phyloP scores from a whole-genome alignment of 257 asterid species.

The Rauvolfia tetraphylla region DNA sequence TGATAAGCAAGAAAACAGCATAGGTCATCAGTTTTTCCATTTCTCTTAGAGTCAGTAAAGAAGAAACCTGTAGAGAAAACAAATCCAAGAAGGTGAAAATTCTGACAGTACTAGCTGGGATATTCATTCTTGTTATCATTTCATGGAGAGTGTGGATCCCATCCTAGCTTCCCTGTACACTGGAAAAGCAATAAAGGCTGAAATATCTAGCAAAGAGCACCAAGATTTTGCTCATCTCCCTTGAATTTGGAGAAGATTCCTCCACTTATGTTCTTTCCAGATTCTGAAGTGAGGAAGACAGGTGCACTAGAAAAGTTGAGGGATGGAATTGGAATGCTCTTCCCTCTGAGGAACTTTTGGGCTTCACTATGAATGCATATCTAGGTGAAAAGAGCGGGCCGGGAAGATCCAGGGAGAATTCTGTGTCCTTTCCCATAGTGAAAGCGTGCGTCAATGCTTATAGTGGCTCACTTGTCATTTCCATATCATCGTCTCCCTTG shows the following conservation, averaged over 20 bases:
- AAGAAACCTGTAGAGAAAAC: not conserved
- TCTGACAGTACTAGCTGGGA: not conserved
- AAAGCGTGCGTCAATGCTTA: not conserved
- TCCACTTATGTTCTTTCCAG: not conserved
- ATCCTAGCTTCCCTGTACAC: not conserved
- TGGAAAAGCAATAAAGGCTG: not conserved
- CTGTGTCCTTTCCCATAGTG: not conserved
- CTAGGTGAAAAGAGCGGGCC: not conserved
- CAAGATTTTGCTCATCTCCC: not conserved
- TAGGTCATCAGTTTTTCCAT: not conserved
- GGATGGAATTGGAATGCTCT: not conserved
- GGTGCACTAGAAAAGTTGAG: conserved; percentile 21
- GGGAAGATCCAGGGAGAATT: not conserved
- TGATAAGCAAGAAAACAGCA: not conserved
- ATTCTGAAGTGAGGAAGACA: conserved; percentile 23
- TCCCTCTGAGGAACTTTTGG: conserved; percentile 3
- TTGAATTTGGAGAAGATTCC: conserved; percentile 26
- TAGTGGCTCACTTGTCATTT: conserved; percentile 3
- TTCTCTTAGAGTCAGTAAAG: not conserved
- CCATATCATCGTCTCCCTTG: conserved; percentile 5
- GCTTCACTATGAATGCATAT: not conserved
- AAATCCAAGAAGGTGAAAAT: conserved; percentile 12
- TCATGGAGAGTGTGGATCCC: conserved; percentile 9
- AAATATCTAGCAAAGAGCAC: not conserved
- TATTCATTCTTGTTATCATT: not conserved